These are phyloP conservation scores for Citrus mangshanensis DNA, from an alignment of 345 rosid genomes.

Conservation along the genomic window DNA sequence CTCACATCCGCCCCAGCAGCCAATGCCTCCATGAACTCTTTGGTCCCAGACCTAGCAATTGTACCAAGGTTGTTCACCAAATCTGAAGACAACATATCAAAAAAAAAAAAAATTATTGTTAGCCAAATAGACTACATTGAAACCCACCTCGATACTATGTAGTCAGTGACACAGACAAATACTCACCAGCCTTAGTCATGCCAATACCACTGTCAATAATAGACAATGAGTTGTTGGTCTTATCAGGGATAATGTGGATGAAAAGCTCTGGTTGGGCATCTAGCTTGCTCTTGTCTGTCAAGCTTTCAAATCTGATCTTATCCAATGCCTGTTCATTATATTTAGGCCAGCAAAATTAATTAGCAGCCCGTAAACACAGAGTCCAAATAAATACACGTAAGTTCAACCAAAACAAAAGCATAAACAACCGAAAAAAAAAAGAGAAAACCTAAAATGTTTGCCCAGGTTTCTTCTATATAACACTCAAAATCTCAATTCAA, in stretches of 20 bases:
- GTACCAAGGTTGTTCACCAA: slow-evolving; percentile 91
- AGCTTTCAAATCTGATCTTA: slow-evolving; percentile 80
- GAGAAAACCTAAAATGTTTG: background rate
- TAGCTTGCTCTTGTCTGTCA: slow-evolving; percentile 89
- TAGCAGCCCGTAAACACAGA: background rate
- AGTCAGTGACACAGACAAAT: background rate
- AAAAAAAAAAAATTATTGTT: background rate
- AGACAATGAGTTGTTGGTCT: slow-evolving; percentile 56
- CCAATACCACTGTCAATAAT: slow-evolving; percentile 82
- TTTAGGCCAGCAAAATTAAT: background rate
- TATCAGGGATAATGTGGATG: slow-evolving; percentile 80
- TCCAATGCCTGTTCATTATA: slow-evolving; percentile 59
- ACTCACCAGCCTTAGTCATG: slow-evolving; percentile 88
- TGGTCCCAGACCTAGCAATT: slow-evolving; percentile 86
- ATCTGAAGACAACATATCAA: slow-evolving; percentile 26
- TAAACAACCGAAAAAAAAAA: too few species aligned
- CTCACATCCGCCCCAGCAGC: slow-evolving; percentile 90
- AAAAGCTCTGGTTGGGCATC: slow-evolving; percentile 83
- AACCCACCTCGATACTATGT: background rate
- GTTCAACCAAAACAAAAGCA: background rate
- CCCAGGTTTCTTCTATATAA: background rate
- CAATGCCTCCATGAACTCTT: slow-evolving; percentile 87
- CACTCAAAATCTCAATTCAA: background rate
- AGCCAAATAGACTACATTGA: background rate
- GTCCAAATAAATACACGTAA: background rate